Evolutionary conservation across 2,329 filamentous ascomycete genomes (phyloP).

Genomic region (Diplodia sapinea): DNA sequence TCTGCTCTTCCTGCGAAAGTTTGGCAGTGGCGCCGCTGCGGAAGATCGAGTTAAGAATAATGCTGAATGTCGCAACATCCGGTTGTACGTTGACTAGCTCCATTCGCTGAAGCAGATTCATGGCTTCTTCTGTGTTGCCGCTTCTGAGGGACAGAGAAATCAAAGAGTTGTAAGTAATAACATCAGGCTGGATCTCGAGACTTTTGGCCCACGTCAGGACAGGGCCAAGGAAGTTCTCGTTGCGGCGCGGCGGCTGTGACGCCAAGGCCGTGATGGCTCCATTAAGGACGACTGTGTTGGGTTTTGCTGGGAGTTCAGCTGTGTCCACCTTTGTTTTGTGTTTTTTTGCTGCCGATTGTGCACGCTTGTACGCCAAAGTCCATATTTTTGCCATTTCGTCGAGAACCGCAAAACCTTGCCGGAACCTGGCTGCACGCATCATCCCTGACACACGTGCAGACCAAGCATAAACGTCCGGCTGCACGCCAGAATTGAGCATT

Average conservation of each 20-base stretch:
- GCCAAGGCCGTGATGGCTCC: slow-evolving; percentile 63
- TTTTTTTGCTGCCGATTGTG: neutral
- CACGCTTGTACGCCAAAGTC: slow-evolving; percentile 47
- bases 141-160: slow-evolving; percentile 64
- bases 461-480: slow-evolving; percentile 72
- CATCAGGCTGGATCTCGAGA: slow-evolving; percentile 55
- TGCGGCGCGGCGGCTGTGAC: slow-evolving; percentile 42
- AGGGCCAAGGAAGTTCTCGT: slow-evolving; percentile 41
- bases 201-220: slow-evolving; percentile 52
- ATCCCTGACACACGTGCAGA: slow-evolving; percentile 71
- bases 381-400: slow-evolving; percentile 70
- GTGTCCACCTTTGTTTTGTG: slow-evolving; percentile 33
- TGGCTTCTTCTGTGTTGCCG: slow-evolving; percentile 56
- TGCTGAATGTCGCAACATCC: slow-evolving; percentile 74
- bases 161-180: slow-evolving; percentile 69
- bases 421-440: slow-evolving; percentile 60
- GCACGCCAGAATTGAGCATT: slow-evolving; percentile 62
- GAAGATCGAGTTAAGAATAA: slow-evolving; percentile 68
- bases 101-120: slow-evolving; percentile 66
- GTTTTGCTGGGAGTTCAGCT: slow-evolving; percentile 52
- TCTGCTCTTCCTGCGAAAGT: slow-evolving; percentile 57
- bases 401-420: slow-evolving; percentile 67
- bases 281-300: slow-evolving; percentile 71
- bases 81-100: slow-evolving; percentile 59
- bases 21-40: slow-evolving; percentile 55